phyloP scores from a whole-genome alignment of 495 filamentous ascomycete genomes.

The Schizothecium vesticola region DNA sequence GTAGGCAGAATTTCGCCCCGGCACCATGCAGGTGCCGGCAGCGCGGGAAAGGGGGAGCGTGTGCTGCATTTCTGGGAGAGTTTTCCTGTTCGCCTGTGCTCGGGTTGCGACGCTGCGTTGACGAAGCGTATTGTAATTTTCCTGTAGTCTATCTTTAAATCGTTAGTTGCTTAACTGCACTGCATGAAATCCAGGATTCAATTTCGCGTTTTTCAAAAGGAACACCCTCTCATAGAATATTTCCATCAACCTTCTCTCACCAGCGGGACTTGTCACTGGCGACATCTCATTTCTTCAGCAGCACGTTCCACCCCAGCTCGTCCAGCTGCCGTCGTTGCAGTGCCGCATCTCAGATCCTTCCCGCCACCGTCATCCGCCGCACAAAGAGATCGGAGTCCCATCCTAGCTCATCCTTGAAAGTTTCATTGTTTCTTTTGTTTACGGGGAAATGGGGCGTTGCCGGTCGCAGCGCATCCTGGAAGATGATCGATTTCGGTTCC shows the following conservation, averaged over 20 bases:
- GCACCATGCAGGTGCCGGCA: neutral
- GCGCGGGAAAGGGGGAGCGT: neutral
- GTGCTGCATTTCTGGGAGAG: neutral
- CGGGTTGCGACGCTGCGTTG: neutral
- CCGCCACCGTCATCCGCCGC: neutral
- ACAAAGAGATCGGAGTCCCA: neutral
- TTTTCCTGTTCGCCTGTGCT: neutral
- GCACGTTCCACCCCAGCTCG: neutral
- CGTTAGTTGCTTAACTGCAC: neutral
- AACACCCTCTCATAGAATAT: neutral
- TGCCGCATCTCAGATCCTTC: neutral
- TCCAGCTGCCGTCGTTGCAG: neutral
- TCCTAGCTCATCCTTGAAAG: neutral
- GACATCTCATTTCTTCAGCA: neutral
- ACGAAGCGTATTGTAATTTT: neutral
- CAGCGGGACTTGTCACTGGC: neutral
- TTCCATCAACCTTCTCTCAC: neutral
- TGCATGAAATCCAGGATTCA: neutral
- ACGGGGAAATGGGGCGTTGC: neutral
- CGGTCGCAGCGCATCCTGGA: neutral
- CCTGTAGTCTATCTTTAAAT: neutral
- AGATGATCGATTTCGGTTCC: slow-evolving; percentile 10
- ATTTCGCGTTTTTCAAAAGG: neutral
- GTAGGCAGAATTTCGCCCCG: neutral
- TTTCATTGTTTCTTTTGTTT: neutral